These are phyloP conservation scores for Lactarius evosmus DNA, from an alignment of 768 basidiomycete species.

Conservation along the genomic window DNA sequence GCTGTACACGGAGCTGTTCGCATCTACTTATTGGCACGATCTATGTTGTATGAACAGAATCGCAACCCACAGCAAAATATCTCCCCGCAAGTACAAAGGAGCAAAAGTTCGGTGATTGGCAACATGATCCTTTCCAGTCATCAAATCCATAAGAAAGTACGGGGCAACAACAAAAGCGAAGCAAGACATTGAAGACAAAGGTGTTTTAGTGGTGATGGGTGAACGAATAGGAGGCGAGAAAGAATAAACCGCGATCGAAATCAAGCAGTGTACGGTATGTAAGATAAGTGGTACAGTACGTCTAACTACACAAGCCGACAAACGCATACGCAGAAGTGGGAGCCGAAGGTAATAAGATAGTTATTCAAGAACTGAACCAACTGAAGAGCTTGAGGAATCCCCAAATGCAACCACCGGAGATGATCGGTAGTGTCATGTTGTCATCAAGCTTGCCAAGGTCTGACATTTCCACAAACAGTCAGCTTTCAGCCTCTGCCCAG, in stretches of 20 bases:
- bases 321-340: background rate
- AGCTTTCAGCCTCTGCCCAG: background rate
- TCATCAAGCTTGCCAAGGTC: conserved; percentile 85
- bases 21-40: too few relatives aligned
- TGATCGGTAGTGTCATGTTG: conserved; percentile 85
- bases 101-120: background rate
- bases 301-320: conserved; percentile 10
- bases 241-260: background rate
- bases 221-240: background rate
- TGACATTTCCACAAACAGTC: conserved; percentile 33
- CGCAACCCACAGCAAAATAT: too few relatives aligned
- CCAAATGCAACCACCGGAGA: conserved; percentile 74
- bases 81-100: too few relatives aligned
- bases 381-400: conserved; percentile 46
- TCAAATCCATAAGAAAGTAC: conserved; percentile 7
- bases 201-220: background rate
- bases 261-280: background rate
- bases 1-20: too few relatives aligned
- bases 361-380: conserved; percentile 33
- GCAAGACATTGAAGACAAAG: background rate
- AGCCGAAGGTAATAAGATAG: background rate
- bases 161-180: background rate
- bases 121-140: conserved; percentile 17
- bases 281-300: conserved; percentile 11
- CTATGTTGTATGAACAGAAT: too few relatives aligned